A percentile compares a stretch with the other conserved stretches of the same genome.
These are phyloP conservation scores for Penicillium sp. DNA, from an alignment of 2,329 filamentous ascomycete species.

Conservation along the genomic window DNA sequence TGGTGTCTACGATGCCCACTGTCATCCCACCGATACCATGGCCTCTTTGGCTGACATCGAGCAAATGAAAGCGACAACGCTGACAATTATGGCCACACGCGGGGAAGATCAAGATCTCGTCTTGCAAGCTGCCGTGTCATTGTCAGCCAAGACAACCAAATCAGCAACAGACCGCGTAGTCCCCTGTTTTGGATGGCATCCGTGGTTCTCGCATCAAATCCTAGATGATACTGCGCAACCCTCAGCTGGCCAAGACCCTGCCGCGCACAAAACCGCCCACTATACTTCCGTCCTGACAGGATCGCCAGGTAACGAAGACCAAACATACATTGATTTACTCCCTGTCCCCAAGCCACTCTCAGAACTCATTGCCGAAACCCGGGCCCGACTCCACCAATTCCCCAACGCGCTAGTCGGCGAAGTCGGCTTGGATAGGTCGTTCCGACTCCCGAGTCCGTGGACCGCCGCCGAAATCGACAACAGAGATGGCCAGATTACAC, in stretches of 20 bases:
- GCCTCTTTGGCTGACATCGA: conserved; percentile 55
- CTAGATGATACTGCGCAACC: conserved; percentile 42
- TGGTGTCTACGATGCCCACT: conserved; percentile 64
- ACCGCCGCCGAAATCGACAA: conserved; percentile 30
- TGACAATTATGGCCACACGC: conserved; percentile 64
- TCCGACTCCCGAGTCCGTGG: conserved; percentile 59
- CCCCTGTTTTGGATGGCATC: conserved; percentile 67
- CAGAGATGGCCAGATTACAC: conserved; percentile 48
- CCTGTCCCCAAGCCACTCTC: conserved; percentile 57
- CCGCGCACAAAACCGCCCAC: conserved; percentile 45
- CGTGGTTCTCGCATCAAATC: conserved; percentile 66
- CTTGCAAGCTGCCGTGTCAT: conserved; percentile 45
- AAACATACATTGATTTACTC: conserved; percentile 49
- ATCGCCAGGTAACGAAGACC: conserved; percentile 42
- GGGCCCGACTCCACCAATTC: conserved; percentile 48
- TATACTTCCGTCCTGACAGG: conserved; percentile 57
- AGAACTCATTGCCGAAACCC: conserved; percentile 51
- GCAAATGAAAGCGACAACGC: conserved; percentile 56
- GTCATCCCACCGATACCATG: conserved; percentile 66
- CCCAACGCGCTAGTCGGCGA: conserved; percentile 61
- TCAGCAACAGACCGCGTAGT: conserved; percentile 48
- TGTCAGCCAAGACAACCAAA: conserved; percentile 15
- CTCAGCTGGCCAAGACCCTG: conserved; percentile 14
- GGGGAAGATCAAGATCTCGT: conserved; percentile 62
- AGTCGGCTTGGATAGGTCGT: conserved; percentile 61